phyloP scores from a whole-genome alignment of 768 basidiomycete genomes.

The Lyophyllum semitale region DNA sequence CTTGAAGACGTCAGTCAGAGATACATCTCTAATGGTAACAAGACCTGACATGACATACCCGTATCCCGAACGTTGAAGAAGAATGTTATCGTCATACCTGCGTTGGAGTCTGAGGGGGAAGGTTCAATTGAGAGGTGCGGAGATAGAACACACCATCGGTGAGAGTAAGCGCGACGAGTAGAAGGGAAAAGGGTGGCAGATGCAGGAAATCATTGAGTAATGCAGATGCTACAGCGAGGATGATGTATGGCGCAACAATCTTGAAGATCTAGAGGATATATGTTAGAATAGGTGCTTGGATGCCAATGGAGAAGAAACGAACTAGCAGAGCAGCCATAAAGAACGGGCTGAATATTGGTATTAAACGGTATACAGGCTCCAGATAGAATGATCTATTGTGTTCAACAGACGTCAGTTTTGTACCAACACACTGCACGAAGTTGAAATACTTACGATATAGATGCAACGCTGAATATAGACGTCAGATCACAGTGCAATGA shows the following conservation, averaged over 20 bases:
- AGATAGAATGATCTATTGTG: conserved; percentile 73
- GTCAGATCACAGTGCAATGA: conserved; percentile 4
- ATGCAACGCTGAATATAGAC: conserved; percentile 59
- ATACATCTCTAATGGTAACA: not conserved
- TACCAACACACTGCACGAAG: not conserved
- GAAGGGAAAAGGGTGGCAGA: conserved; percentile 79
- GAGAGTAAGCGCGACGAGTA: conserved; percentile 74
- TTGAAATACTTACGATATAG: conserved; percentile 64
- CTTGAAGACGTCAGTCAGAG: conserved; percentile 29
- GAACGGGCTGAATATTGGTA: conserved; percentile 85
- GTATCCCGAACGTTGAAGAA: conserved; percentile 84
- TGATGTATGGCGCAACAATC: conserved; percentile 78
- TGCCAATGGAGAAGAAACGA: conserved; percentile 15
- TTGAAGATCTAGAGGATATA: conserved; percentile 65
- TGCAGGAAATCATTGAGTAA: conserved; percentile 65
- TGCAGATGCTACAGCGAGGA: conserved; percentile 70
- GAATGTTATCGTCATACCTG: conserved; percentile 83
- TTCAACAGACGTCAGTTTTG: not conserved
- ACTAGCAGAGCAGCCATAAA: conserved; percentile 77
- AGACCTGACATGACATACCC: conserved; percentile 36
- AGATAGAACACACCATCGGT: conserved; percentile 55
- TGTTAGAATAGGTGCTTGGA: not conserved
- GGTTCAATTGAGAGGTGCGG: not conserved
- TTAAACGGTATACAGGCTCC: conserved; percentile 83
- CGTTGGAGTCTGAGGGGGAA: conserved; percentile 8